Percentiles rank a stretch among this genome's conserved stretches.
Conservation (phyloP, 140 eudicot species). For the Artemisia princeps region DNA sequence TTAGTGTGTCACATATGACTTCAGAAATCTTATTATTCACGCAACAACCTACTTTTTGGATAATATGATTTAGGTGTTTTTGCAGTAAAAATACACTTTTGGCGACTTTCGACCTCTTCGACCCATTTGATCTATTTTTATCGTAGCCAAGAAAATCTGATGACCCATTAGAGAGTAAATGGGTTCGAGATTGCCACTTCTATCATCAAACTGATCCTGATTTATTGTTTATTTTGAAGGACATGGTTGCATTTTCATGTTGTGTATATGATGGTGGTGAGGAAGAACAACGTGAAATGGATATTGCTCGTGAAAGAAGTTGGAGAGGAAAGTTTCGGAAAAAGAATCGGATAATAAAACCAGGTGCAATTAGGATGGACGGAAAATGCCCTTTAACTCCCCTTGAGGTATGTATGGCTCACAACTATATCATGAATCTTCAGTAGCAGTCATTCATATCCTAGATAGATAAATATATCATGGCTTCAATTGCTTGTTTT, state of each 20-base stretch:
- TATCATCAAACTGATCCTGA: not conserved
- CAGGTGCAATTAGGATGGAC: constrained; percentile 89
- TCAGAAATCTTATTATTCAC: too few relatives aligned
- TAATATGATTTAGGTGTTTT: too few relatives aligned
- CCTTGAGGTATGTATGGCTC: constrained; percentile 69
- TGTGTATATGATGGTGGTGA: constrained; percentile 96
- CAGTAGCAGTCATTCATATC: not conserved
- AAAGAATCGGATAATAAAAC: constrained; percentile 77
- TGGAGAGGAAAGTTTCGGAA: constrained; percentile 97
- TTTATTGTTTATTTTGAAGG: constrained; percentile 38
- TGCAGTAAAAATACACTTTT: too few relatives aligned
- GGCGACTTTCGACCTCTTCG: too few relatives aligned
- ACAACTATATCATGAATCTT: not conserved
- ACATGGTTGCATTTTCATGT: constrained; percentile 99
- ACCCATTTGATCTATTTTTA: too few relatives aligned
- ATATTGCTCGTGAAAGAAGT: constrained; percentile 92
- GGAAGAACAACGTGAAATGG: constrained; percentile 94
- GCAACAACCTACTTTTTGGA: too few relatives aligned
- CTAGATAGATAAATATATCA: not conserved
- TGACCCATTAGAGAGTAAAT: too few relatives aligned
- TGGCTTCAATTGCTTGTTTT: constrained; percentile 6
- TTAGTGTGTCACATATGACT: too few relatives aligned
- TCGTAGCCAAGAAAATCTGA: too few relatives aligned
- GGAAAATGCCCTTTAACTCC: constrained; percentile 98
- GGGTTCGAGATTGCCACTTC: not conserved